phyloP scores from a whole-genome alignment of 2,329 filamentous ascomycete species.

The Fusarium temperatum region DNA sequence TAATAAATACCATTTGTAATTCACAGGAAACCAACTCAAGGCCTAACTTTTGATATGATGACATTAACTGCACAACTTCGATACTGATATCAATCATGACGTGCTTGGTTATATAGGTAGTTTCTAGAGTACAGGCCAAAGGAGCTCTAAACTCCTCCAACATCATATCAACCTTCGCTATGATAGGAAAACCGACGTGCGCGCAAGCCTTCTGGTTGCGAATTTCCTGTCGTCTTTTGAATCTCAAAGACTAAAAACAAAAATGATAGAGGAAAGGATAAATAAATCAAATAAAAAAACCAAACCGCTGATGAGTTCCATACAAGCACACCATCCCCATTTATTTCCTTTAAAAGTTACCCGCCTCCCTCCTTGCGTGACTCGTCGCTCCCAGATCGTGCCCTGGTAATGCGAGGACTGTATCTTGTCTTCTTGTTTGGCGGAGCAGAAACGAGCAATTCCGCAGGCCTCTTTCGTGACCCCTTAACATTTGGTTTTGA shows the following conservation, averaged over 20 bases:
- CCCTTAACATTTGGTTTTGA: neutral
- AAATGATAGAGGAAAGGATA: conserved; percentile 9
- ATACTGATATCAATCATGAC: conserved; percentile 17
- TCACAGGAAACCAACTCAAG: conserved; percentile 2
- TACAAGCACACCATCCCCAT: conserved; percentile 14
- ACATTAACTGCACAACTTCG: neutral
- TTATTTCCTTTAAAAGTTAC: conserved; percentile 1
- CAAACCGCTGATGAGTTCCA: conserved; percentile 35
- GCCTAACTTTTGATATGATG: neutral
- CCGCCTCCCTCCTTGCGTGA: neutral
- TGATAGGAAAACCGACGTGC: conserved; percentile 7
- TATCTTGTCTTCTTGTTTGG: conserved; percentile 11
- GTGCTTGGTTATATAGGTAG: conserved; percentile 35
- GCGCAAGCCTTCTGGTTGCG: conserved; percentile 9
- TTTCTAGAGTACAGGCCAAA: conserved; percentile 40
- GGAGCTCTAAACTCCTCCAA: conserved; percentile 10
- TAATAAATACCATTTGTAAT: conserved; percentile 33
- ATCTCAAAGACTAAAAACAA: conserved; percentile 25
- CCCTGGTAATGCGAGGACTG: conserved; percentile 1
- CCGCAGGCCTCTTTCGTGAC: conserved; percentile 10
- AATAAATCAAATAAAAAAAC: conserved; percentile 2
- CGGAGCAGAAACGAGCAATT: neutral
- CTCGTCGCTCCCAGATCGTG: neutral
- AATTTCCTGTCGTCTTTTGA: conserved; percentile 16
- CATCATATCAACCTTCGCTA: conserved; percentile 12